phyloP scores from a whole-genome alignment of 2,329 filamentous ascomycete genomes.

The Ophiostoma quercus region DNA sequence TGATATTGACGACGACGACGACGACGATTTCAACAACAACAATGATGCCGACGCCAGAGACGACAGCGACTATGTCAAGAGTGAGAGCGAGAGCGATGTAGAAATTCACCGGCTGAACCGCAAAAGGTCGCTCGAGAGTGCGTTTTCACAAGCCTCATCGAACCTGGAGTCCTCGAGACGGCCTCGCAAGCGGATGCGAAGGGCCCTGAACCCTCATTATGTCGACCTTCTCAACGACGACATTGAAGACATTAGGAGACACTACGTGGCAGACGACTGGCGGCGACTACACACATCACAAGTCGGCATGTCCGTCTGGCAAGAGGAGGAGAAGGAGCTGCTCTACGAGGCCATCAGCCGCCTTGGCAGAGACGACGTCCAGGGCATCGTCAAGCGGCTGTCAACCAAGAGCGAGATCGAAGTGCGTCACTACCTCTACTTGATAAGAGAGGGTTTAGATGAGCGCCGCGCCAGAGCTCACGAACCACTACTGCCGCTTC shows the following conservation, averaged over 20 bases:
- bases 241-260: conserved; percentile 48
- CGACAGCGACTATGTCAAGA: not conserved
- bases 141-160: not conserved
- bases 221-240: conserved; percentile 52
- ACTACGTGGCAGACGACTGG: conserved; percentile 33
- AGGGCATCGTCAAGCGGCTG: conserved; percentile 58
- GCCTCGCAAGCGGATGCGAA: conserved; percentile 35
- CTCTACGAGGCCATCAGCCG: conserved; percentile 63
- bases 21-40: not conserved
- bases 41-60: not conserved
- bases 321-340: conserved; percentile 59
- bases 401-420: conserved; percentile 68
- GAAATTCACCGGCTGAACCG: not conserved
- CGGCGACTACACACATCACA: conserved; percentile 46
- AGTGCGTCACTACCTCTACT: conserved; percentile 61
- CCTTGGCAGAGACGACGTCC: conserved; percentile 58
- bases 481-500: conserved; percentile 35
- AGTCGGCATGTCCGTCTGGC: conserved; percentile 68
- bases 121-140: conserved; percentile 14
- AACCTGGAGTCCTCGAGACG: not conserved
- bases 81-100: not conserved
- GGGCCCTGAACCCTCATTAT: conserved; percentile 44
- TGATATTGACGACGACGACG: not conserved
- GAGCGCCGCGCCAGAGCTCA: conserved; percentile 27
- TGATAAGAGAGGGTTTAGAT: conserved; percentile 51